phyloP scores from a whole-genome alignment of 352 stramenopile species.

The Aphanomyces astaci region DNA sequence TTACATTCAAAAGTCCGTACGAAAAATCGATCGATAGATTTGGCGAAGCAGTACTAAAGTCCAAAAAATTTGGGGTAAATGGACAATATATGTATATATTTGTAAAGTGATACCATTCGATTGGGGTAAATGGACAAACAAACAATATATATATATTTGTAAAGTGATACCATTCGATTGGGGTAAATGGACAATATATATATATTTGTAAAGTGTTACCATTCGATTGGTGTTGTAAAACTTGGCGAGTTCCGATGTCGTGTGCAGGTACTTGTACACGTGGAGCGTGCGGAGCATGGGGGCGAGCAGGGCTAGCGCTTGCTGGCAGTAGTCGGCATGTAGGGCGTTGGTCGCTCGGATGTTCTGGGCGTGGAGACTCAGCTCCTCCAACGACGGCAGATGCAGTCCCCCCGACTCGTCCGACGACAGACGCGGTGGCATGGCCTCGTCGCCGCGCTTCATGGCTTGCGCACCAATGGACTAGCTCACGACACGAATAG shows the following conservation, averaged over 20 bases:
- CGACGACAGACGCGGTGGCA: neutral
- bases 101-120: too few relatives aligned
- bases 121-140: too few relatives aligned
- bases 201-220: too few relatives aligned
- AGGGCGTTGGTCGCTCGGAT: conserved; percentile 20
- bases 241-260: conserved; percentile 55
- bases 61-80: too few relatives aligned
- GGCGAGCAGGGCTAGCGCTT: conserved; percentile 44
- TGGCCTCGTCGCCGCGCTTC: conserved; percentile 49
- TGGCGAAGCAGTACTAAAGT: too few relatives aligned
- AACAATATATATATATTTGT: too few relatives aligned
- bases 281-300: conserved; percentile 69
- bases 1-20: too few relatives aligned
- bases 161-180: too few relatives aligned
- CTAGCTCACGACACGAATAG: too few relatives aligned
- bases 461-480: conserved; percentile 56
- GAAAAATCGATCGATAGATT: too few relatives aligned
- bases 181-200: too few relatives aligned
- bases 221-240: conserved; percentile 77
- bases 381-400: conserved; percentile 20
- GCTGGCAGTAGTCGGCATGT: conserved; percentile 41
- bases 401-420: neutral
- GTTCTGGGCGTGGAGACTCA: neutral
- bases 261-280: conserved; percentile 63
- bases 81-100: too few relatives aligned